Percentiles rank a stretch among this genome's conserved stretches.
Evolutionary conservation across 768 basidiomycete genomes (phyloP).

Genomic region (Leccinum truebloodii): DNA sequence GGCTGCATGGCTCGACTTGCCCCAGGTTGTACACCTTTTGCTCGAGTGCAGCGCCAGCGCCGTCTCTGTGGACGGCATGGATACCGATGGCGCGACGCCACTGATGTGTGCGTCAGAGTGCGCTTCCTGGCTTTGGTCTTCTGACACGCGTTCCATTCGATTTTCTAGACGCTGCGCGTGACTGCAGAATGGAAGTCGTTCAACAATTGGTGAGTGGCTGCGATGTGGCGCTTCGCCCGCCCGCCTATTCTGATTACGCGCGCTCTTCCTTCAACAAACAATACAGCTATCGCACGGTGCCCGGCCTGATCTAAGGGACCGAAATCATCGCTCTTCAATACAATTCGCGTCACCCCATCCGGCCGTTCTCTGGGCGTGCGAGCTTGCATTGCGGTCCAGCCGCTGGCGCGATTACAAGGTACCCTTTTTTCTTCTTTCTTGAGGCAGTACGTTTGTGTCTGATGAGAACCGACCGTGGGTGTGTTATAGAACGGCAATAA

Average conservation of each 20-base stretch:
- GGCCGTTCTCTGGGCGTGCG: constrained; percentile 68
- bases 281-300: constrained; percentile 60
- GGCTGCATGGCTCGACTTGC: constrained; percentile 75
- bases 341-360: constrained; percentile 68
- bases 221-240: constrained; percentile 4
- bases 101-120: constrained; percentile 70
- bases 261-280: neutral
- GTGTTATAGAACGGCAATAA: constrained; percentile 34
- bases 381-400: constrained; percentile 59
- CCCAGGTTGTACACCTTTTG: constrained; percentile 58
- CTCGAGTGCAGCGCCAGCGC: constrained; percentile 61
- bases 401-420: constrained; percentile 64
- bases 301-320: constrained; percentile 70
- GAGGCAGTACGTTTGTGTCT: constrained; percentile 1
- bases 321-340: constrained; percentile 69
- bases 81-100: constrained; percentile 73
- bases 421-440: constrained; percentile 23
- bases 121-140: constrained; percentile 3
- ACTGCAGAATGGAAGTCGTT: constrained; percentile 68
- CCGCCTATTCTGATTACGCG: constrained; percentile 7
- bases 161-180: constrained; percentile 69
- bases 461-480: constrained; percentile 4
- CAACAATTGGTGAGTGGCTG: constrained; percentile 64
- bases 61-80: constrained; percentile 73
- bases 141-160: neutral